Conservation (phyloP, 495 filamentous ascomycete species). For the Podospora comata region DNA sequence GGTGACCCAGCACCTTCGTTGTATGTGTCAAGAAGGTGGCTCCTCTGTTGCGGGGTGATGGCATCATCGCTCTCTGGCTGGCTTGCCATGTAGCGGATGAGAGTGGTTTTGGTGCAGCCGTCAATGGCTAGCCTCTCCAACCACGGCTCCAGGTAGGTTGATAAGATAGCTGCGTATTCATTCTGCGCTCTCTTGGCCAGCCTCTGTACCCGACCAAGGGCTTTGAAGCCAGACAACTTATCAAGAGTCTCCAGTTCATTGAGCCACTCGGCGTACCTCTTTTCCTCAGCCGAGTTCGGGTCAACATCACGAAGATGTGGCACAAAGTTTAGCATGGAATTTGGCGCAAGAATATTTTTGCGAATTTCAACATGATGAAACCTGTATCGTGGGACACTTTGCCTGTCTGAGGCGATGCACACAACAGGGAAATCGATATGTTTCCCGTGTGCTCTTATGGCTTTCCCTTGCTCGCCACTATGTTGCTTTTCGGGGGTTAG, state of each 20-base stretch:
- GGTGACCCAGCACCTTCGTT: constrained; percentile 37
- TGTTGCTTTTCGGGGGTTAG: constrained; percentile 30
- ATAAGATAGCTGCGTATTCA: constrained; percentile 42
- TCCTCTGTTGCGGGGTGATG: constrained; percentile 46
- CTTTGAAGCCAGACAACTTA: constrained; percentile 47
- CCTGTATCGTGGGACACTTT: constrained; percentile 41
- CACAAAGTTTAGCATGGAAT: constrained; percentile 49
- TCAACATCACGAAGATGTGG: constrained; percentile 49
- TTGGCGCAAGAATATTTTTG: constrained; percentile 48
- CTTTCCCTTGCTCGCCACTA: constrained; percentile 33
- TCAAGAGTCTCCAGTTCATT: constrained; percentile 49
- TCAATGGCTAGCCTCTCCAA: constrained; percentile 40
- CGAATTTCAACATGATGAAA: constrained; percentile 51
- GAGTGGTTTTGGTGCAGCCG: constrained; percentile 41
- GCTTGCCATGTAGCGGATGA: constrained; percentile 44
- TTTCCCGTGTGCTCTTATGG: constrained; percentile 36
- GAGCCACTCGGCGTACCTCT: constrained; percentile 45
- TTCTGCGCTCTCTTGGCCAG: constrained; percentile 38
- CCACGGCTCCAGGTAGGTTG: constrained; percentile 47
- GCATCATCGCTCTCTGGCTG: constrained; percentile 36
- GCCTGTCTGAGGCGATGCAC: constrained; percentile 41
- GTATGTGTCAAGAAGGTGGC: constrained; percentile 39
- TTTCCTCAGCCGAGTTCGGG: constrained; percentile 40
- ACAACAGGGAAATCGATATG: constrained; percentile 32
- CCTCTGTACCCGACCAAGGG: constrained; percentile 40